A percentile compares a stretch with the other conserved stretches of the same genome.
Conservation (phyloP, 352 stramenopile species). For the Blastocystis sp. region DNA sequence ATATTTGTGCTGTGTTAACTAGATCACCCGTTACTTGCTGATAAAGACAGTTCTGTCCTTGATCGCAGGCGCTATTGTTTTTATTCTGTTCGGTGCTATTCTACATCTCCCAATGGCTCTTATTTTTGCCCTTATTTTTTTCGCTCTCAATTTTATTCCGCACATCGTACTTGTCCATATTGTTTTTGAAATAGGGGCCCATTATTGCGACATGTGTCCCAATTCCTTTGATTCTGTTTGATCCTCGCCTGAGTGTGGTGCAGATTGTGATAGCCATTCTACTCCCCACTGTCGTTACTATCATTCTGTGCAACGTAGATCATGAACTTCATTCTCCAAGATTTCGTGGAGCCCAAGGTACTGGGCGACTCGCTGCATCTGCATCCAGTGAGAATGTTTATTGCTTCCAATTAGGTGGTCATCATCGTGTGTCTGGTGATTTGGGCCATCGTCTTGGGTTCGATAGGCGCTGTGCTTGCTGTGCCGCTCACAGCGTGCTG, state of each 20-base stretch:
- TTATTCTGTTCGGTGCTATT: not conserved
- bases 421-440: slow-evolving; percentile 38
- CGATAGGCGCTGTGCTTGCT: slow-evolving; percentile 25
- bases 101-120: slow-evolving; percentile 38
- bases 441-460: slow-evolving; percentile 27
- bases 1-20: not conserved
- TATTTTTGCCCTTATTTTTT: slow-evolving; percentile 49
- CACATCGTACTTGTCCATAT: not conserved
- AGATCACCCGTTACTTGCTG: slow-evolving; percentile 42
- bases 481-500: slow-evolving; percentile 22
- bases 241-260: not conserved
- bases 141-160: slow-evolving; percentile 42
- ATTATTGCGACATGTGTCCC: slow-evolving; percentile 33
- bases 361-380: slow-evolving; percentile 30
- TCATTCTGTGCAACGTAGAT: not conserved
- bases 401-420: slow-evolving; percentile 14
- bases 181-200: not conserved
- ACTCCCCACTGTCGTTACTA: not conserved
- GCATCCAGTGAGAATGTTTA: not conserved
- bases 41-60: slow-evolving; percentile 48
- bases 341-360: slow-evolving; percentile 45
- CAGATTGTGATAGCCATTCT: not conserved
- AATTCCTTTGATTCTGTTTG: slow-evolving; percentile 33
- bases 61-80: not conserved
- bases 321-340: slow-evolving; percentile 48